Percentiles rank a stretch among this genome's conserved stretches.
These are phyloP conservation scores for Chlorencoelia australis DNA, from an alignment of 2,329 filamentous ascomycete species.

Conservation along the genomic window DNA sequence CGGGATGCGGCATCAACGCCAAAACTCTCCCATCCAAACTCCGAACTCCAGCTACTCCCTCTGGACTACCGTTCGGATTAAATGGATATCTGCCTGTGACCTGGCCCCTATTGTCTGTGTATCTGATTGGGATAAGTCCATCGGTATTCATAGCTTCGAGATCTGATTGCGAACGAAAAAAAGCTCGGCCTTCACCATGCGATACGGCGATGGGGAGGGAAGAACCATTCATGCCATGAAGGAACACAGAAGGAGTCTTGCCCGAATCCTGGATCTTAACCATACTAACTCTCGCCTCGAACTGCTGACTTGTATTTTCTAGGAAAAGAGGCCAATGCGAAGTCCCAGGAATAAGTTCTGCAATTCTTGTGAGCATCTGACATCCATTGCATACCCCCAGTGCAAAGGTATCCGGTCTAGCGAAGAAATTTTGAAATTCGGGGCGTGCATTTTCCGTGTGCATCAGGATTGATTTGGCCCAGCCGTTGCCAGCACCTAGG, in stretches of 20 bases:
- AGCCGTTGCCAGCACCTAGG: constrained; percentile 89
- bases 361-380: constrained; percentile 80
- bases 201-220: constrained; percentile 78
- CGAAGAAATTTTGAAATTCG: constrained; percentile 80
- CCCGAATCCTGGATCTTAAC: constrained; percentile 61
- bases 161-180: constrained; percentile 47
- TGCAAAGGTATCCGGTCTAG: constrained; percentile 78
- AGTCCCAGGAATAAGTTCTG: constrained; percentile 78
- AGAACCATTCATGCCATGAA: constrained; percentile 78
- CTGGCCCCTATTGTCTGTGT: constrained; percentile 70
- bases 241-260: constrained; percentile 63
- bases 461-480: constrained; percentile 87
- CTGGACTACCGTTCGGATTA: constrained; percentile 69
- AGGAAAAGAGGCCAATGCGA: constrained; percentile 78
- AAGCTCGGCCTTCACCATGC: constrained; percentile 82
- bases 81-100: constrained; percentile 76
- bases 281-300: constrained; percentile 83
- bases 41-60: constrained; percentile 58
- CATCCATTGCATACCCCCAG: constrained; percentile 96
- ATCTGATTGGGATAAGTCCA: constrained; percentile 68
- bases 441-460: constrained; percentile 62
- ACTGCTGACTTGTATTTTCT: constrained; percentile 75
- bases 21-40: constrained; percentile 56
- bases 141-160: constrained; percentile 47
- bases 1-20: constrained; percentile 67